A percentile compares a stretch with the other conserved stretches of the same genome.
Conservation (phyloP, 345 rosid species). For the Populus simonii region DNA sequence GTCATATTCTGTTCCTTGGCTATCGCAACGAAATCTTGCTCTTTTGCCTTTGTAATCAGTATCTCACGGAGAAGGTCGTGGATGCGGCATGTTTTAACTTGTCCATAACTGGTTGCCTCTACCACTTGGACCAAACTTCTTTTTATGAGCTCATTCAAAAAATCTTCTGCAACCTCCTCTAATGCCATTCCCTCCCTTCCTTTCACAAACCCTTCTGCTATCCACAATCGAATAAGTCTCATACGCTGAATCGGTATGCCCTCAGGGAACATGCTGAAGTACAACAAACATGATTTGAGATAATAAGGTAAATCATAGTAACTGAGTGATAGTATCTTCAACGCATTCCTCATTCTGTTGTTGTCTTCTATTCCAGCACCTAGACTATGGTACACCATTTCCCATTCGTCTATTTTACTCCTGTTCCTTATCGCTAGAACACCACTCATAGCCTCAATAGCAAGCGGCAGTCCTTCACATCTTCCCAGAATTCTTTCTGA, state of each 20-base stretch:
- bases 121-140: constrained; percentile 10
- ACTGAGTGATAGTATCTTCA: constrained; percentile 6
- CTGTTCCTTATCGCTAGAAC: constrained; percentile 11
- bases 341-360: not conserved
- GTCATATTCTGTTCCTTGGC: not conserved
- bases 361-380: constrained; percentile 7
- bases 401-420: constrained; percentile 7
- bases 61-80: constrained; percentile 4
- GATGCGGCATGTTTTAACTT: constrained; percentile 4
- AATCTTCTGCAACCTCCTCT: constrained; percentile 17
- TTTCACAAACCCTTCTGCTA: constrained; percentile 15
- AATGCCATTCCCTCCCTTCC: constrained; percentile 11
- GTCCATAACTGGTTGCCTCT: not conserved
- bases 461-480: constrained; percentile 17
- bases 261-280: constrained; percentile 4
- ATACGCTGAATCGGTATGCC: not conserved
- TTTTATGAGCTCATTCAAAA: not conserved
- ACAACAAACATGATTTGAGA: constrained; percentile 11
- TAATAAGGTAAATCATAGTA: constrained; percentile 21
- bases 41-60: not conserved
- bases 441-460: constrained; percentile 14
- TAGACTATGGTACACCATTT: constrained; percentile 4
- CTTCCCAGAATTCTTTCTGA: not conserved
- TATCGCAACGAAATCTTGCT: not conserved
- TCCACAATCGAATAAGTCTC: constrained; percentile 16